Evolutionary conservation across 495 filamentous ascomycete species (phyloP).

Genomic region (Podospora appendiculata): DNA sequence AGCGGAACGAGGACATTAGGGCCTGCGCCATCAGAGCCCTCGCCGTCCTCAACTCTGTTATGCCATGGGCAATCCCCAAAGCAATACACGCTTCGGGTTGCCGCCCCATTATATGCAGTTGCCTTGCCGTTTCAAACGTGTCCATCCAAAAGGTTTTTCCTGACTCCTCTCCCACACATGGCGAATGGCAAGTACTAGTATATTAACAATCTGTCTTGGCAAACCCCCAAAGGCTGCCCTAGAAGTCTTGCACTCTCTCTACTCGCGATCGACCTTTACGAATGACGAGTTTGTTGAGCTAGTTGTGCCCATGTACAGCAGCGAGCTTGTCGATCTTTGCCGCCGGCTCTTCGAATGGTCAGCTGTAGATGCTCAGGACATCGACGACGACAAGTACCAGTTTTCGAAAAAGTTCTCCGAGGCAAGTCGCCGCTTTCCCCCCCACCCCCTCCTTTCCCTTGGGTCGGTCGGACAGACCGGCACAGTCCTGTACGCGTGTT

Average conservation of each 20-base stretch:
- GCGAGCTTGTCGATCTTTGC: slow-evolving; percentile 62
- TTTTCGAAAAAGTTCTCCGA: slow-evolving; percentile 92
- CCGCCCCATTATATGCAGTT: slow-evolving; percentile 63
- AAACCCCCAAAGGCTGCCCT: slow-evolving; percentile 55
- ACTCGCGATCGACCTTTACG: slow-evolving; percentile 62
- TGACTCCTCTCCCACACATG: slow-evolving; percentile 8
- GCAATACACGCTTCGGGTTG: slow-evolving; percentile 63
- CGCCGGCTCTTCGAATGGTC: slow-evolving; percentile 77
- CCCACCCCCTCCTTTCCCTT: no score
- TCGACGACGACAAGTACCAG: slow-evolving; percentile 85
- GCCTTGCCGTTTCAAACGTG: slow-evolving; percentile 65
- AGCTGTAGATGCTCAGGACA: slow-evolving; percentile 63
- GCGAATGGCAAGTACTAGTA: background rate
- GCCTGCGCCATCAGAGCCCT: slow-evolving; percentile 67
- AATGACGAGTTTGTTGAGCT: slow-evolving; percentile 74
- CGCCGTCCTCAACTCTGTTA: slow-evolving; percentile 62
- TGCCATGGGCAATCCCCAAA: slow-evolving; percentile 79
- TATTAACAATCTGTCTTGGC: slow-evolving; percentile 5
- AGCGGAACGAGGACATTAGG: slow-evolving; percentile 55
- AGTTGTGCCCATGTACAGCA: slow-evolving; percentile 69
- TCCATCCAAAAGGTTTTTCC: slow-evolving; percentile 47
- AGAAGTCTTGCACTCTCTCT: slow-evolving; percentile 77
- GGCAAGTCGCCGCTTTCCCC: slow-evolving; percentile 45
- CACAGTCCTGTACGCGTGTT: slow-evolving; percentile 5
- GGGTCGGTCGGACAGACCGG: no score